Base-by-base conservation (phyloP, 371 early-diverging fungal genomes). In the Funneliformis caledonium region DNA sequence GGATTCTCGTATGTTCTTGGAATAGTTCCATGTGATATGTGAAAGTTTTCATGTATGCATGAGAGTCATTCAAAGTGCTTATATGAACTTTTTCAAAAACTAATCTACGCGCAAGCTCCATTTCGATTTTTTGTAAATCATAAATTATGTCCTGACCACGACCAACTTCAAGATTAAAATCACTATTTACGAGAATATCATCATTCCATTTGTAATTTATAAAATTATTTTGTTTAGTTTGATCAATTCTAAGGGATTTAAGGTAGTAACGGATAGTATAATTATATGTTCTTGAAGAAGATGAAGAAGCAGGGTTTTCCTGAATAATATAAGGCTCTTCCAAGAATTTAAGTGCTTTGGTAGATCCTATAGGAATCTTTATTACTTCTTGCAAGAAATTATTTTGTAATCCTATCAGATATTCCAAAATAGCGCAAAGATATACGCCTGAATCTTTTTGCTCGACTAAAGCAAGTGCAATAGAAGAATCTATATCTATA, bases 101-200 rank as follows among this genome's bases (percentile, higher is more conserved):
- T 22, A 81, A 47, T 62, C 22, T 14, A 22, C 31, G 31, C 12
- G 76, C 81, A 43, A 81, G 76, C 43, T 81, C 74, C 48, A 37
- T n/a, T 56, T 81, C 76, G n/a, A 81, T 81, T 43, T 81, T 69
- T 43, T 61, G 56, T 42, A 81, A 45, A 37, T 81, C 81, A 75
- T 73, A 81, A 16, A 26, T 43, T n/a, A 81, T 64, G 2, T 75
- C 81, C 26, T 75, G 9, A 26, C 81, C 81, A 65, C 61, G 81
- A 11, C 81, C 81, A 22, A 42, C 33, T 45, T 81, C 52, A 11
- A 76, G 50, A 64, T 74, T 81, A 9, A 64, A 12, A 47, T 81
- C 76, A 67, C 74, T 75, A 59, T 73, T 67, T 76, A 67, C 52
- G 31, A 81, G 67, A 16, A 81, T 8, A 9, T 74, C 81, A 31